These are phyloP conservation scores for Rugiboletus extremiorientalis DNA, from an alignment of 1,284 basidiomycete species.

Conservation along the genomic window DNA sequence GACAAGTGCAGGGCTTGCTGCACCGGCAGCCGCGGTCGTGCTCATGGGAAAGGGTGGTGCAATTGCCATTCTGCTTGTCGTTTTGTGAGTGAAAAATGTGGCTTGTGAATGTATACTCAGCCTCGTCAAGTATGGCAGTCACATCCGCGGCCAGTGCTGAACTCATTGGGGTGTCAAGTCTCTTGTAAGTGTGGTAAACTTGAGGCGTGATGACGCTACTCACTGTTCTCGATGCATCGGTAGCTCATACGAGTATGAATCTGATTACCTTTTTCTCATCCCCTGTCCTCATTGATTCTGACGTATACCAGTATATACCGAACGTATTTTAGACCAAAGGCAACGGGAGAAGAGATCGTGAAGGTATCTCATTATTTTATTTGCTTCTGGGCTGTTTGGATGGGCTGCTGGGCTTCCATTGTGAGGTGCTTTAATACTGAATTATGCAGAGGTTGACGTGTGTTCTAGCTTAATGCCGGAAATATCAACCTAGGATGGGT, in stretches of 20 bases:
- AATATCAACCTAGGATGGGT: constrained; percentile 49
- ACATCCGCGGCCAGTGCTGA: constrained; percentile 62
- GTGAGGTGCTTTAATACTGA: constrained; percentile 7
- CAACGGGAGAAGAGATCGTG: constrained; percentile 50
- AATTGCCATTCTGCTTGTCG: constrained; percentile 63
- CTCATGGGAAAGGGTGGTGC: constrained; percentile 79
- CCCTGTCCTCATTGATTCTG: not conserved
- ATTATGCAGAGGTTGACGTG: not conserved
- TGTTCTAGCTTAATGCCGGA: constrained; percentile 41
- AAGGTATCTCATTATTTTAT: constrained; percentile 54
- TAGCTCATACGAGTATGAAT: constrained; percentile 43
- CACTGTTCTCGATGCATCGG: not conserved
- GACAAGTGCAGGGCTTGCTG: constrained; percentile 83
- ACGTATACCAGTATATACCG: constrained; percentile 41
- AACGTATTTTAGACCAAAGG: constrained; percentile 48
- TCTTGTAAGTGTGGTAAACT: constrained; percentile 43
- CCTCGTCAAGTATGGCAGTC: constrained; percentile 46
- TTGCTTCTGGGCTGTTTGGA: constrained; percentile 61
- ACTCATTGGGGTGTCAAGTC: constrained; percentile 58
- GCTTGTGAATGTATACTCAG: constrained; percentile 1
- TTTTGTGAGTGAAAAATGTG: constrained; percentile 47
- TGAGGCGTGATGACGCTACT: not conserved
- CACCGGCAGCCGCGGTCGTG: constrained; percentile 76
- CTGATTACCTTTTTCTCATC: too few relatives aligned
- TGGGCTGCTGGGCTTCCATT: constrained; percentile 54